phyloP scores from a whole-genome alignment of 2,329 filamentous ascomycete species.

The Pyrenophora seminiperda region DNA sequence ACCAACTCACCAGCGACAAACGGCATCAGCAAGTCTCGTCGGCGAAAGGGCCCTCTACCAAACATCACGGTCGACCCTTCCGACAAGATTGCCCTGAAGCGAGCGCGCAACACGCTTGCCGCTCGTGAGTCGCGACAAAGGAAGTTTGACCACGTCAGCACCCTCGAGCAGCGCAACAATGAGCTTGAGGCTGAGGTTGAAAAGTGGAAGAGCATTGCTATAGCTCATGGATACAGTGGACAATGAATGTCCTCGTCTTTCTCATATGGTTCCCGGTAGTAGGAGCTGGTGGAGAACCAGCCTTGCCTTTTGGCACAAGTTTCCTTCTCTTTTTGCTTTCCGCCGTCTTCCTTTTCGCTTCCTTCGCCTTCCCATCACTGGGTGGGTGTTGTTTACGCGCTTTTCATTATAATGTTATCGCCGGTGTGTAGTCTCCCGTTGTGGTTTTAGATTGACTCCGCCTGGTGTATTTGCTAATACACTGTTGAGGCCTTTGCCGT shows the following conservation, averaged over 20 bases:
- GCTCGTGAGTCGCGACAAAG: constrained; percentile 90
- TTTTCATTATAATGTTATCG: constrained; percentile 22
- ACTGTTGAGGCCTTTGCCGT: constrained; percentile 7
- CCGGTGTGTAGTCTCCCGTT: constrained; percentile 45
- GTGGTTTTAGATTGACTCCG: constrained; percentile 46
- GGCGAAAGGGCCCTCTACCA: constrained; percentile 79
- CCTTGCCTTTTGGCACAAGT: constrained; percentile 34
- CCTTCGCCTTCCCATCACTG: constrained; percentile 5
- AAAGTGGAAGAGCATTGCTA: constrained; percentile 51
- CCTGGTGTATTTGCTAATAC: constrained; percentile 33
- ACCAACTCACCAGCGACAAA: constrained; percentile 62
- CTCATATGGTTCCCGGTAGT: constrained; percentile 37
- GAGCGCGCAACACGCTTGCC: constrained; percentile 89
- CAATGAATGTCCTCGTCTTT: constrained; percentile 40
- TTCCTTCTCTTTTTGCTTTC: constrained; percentile 24
- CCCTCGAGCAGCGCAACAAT: constrained; percentile 73
- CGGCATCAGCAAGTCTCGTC: constrained; percentile 71
- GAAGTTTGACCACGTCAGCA: constrained; percentile 77
- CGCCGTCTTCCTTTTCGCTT: constrained; percentile 10
- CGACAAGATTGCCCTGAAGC: constrained; percentile 84
- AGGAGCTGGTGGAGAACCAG: constrained; percentile 48
- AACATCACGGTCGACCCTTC: constrained; percentile 76
- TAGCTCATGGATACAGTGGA: constrained; percentile 46
- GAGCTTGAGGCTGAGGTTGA: constrained; percentile 63
- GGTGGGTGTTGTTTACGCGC: constrained; percentile 20